These are phyloP conservation scores for Calophaca sinica DNA, from an alignment of 306 rosid species.

Conservation along the genomic window DNA sequence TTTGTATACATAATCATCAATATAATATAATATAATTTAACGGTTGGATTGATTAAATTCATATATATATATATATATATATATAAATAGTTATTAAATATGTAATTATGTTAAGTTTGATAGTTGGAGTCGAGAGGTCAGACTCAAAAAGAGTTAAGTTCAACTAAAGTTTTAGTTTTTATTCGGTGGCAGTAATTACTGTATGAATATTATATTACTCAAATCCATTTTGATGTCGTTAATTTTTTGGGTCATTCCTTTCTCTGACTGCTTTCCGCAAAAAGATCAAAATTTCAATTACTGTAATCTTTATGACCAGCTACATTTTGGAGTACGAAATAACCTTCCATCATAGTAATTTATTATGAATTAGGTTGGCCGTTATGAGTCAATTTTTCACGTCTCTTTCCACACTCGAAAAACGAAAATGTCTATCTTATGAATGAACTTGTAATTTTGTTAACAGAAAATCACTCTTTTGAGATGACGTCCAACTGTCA, in stretches of 20 bases:
- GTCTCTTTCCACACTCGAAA: background rate
- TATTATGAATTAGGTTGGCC: background rate
- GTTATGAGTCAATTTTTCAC: background rate
- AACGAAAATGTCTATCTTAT: background rate
- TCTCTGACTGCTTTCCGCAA: background rate
- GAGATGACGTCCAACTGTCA: background rate
- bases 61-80: too few relatives aligned
- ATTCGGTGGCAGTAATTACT: too few relatives aligned
- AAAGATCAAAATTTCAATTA: background rate
- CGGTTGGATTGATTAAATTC: too few relatives aligned
- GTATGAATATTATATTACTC: too few relatives aligned
- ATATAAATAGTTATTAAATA: too few relatives aligned
- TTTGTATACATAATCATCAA: too few relatives aligned
- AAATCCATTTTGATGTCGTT: too few relatives aligned
- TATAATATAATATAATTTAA: too few relatives aligned
- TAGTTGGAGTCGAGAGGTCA: too few relatives aligned
- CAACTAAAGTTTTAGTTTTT: too few relatives aligned
- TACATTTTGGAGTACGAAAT: background rate
- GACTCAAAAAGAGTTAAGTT: too few relatives aligned
- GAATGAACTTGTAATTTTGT: background rate
- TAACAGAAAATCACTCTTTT: background rate
- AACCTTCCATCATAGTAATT: background rate
- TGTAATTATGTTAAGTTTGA: too few relatives aligned
- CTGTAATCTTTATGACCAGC: background rate
- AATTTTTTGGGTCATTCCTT: background rate